Percentiles rank a stretch among this genome's conserved stretches.
Conservation (phyloP, 2,329 filamentous ascomycete genomes). For the Pyrenochaeta sp. region DNA sequence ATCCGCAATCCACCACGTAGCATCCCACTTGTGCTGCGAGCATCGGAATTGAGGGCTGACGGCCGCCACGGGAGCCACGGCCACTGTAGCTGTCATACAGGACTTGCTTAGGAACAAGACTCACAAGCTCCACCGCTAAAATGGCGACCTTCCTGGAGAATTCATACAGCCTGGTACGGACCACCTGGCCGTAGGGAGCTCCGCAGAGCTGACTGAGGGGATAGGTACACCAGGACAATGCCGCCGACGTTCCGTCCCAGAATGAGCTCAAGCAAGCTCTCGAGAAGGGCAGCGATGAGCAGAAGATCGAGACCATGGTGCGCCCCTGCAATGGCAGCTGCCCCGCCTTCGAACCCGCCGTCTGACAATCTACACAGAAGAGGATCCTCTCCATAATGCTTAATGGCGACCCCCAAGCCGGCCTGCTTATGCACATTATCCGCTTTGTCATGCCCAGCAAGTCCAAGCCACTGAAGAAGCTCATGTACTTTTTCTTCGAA, state of each 20-base stretch:
- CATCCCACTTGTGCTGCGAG: constrained; percentile 41
- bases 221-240: constrained; percentile 89
- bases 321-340: constrained; percentile 25
- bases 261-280: constrained; percentile 92
- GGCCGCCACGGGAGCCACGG: constrained; percentile 36
- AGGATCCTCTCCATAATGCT: constrained; percentile 96
- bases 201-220: constrained; percentile 36
- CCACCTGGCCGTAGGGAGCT: constrained; percentile 38
- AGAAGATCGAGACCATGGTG: constrained; percentile 80
- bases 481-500: constrained; percentile 99
- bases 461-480: constrained; percentile 95
- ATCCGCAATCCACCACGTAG: constrained; percentile 41
- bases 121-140: constrained; percentile 50
- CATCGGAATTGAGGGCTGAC: constrained; percentile 41
- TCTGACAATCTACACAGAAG: constrained; percentile 61
- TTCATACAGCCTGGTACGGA: constrained; percentile 81
- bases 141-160: constrained; percentile 97
- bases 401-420: constrained; percentile 94
- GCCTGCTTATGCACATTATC: constrained; percentile 98
- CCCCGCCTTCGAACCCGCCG: constrained; percentile 60
- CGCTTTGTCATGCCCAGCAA: constrained; percentile 99
- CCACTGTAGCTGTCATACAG: constrained; percentile 29
- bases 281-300: constrained; percentile 92
- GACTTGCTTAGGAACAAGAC: constrained; percentile 6
- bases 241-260: constrained; percentile 86